Percentiles rank a stretch among this genome's conserved stretches.
These are phyloP conservation scores for Nematodospora anomalae DNA, from an alignment of 1,139 yeast species.

Conservation along the genomic window DNA sequence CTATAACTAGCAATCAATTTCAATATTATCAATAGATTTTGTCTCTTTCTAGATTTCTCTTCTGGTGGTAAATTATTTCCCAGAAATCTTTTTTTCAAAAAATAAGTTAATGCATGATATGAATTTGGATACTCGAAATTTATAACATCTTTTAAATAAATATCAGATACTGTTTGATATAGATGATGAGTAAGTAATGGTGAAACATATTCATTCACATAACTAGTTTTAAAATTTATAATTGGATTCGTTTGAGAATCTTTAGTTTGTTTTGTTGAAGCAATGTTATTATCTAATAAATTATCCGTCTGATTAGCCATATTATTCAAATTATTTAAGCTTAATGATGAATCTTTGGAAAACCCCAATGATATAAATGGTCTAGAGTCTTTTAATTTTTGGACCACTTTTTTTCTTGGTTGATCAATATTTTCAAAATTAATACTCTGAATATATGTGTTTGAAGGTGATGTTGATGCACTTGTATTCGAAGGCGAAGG, in stretches of 20 bases:
- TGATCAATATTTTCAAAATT: slow-evolving; percentile 15
- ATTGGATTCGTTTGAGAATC: slow-evolving; percentile 10
- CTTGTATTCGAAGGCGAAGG: slow-evolving; percentile 43
- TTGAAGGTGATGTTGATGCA: slow-evolving; percentile 26
- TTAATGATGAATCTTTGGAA: slow-evolving; percentile 15
- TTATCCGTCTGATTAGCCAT: slow-evolving; percentile 16
- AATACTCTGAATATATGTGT: slow-evolving; percentile 11
- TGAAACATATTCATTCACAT: slow-evolving; percentile 38
- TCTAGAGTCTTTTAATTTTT: slow-evolving; percentile 31
- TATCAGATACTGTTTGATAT: slow-evolving; percentile 64
- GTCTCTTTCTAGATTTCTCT: slow-evolving; percentile 37
- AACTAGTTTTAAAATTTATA: slow-evolving; percentile 9
- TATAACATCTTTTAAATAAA: slow-evolving; percentile 53
- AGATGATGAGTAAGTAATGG: slow-evolving; percentile 61
- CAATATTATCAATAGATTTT: slow-evolving; percentile 54
- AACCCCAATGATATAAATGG: slow-evolving; percentile 48
- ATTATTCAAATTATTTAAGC: slow-evolving; percentile 14
- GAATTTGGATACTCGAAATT: slow-evolving; percentile 70
- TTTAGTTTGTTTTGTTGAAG: slow-evolving; percentile 1
- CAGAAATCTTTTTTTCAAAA: slow-evolving; percentile 54
- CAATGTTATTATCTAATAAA: slow-evolving; percentile 17
- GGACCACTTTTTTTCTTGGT: slow-evolving; percentile 17
- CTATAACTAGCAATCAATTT: slow-evolving; percentile 69
- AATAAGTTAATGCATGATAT: slow-evolving; percentile 59
- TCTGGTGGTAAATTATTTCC: slow-evolving; percentile 33